These are phyloP conservation scores for Mycosphaerelloides madeirae DNA, from an alignment of 2,329 filamentous ascomycete species.

Conservation along the genomic window DNA sequence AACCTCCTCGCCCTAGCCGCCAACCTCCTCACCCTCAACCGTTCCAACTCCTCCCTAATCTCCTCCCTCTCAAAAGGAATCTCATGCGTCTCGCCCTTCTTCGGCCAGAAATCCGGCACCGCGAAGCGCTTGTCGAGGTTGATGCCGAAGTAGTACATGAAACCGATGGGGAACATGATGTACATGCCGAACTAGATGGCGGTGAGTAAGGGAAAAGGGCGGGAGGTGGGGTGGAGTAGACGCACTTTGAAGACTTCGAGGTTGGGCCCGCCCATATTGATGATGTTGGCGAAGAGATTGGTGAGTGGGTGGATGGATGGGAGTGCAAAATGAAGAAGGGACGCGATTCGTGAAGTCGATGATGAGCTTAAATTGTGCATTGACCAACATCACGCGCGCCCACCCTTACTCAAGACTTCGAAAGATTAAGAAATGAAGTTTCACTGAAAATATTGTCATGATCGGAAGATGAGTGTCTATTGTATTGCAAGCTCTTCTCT, in stretches of 20 bases:
- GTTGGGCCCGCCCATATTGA: conserved; percentile 71
- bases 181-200: conserved; percentile 83
- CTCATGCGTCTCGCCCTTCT: conserved; percentile 67
- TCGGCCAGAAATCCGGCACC: conserved; percentile 92
- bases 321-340: too few relatives aligned
- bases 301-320: not conserved
- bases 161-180: conserved; percentile 95
- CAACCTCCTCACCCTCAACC: conserved; percentile 54
- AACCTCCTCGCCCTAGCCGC: conserved; percentile 46
- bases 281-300: not conserved
- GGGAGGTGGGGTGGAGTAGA: not conserved
- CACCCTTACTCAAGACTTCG: too few relatives aligned
- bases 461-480: too few relatives aligned
- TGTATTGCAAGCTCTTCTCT: too few relatives aligned
- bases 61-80: conserved; percentile 75
- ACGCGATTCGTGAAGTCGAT: too few relatives aligned
- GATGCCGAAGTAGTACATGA: conserved; percentile 99
- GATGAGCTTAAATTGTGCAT: not conserved
- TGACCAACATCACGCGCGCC: not conserved
- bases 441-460: too few relatives aligned
- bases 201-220: not conserved
- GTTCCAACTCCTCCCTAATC: conserved; percentile 74
- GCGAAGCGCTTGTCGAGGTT: conserved; percentile 91
- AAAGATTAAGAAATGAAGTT: not conserved
- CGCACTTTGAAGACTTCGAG: conserved; percentile 89